phyloP scores from a whole-genome alignment of 129 eudicot species.

The Artemisia tridentata region DNA sequence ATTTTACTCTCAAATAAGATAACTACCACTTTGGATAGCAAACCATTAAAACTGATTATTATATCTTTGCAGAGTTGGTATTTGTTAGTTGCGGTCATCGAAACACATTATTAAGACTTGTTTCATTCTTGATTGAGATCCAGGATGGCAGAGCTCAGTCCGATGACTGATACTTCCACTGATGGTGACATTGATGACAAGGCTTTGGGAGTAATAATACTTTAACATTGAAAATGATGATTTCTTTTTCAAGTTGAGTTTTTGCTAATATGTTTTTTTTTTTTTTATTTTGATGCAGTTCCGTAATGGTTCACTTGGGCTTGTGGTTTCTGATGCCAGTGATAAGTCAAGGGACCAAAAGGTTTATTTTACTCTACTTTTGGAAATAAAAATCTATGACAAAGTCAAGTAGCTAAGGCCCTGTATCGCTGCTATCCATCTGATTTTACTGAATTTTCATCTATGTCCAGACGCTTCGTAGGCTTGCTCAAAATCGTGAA shows the following conservation, averaged over 20 bases:
- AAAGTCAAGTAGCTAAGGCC: background rate
- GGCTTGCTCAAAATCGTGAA: conserved; percentile 96
- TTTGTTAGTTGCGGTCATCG: background rate
- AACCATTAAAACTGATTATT: too few relatives aligned
- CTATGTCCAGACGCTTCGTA: conserved; percentile 70
- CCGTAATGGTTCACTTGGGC: conserved; percentile 40
- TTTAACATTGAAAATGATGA: background rate
- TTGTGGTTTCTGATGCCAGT: conserved; percentile 75
- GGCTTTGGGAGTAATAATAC: conserved; percentile 28
- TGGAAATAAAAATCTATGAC: background rate
- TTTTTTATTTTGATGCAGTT: conserved; percentile 40
- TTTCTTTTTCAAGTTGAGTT: background rate
- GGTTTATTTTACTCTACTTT: conserved; percentile 35
- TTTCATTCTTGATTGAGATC: conserved; percentile 18
- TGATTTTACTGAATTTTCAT: conserved; percentile 8
- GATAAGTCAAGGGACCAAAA: conserved; percentile 85
- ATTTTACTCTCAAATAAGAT: too few relatives aligned
- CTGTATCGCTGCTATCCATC: background rate
- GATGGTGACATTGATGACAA: conserved; percentile 59
- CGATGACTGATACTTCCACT: conserved; percentile 62
- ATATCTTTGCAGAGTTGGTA: background rate
- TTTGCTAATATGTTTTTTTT: conserved; percentile 15
- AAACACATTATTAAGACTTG: too few relatives aligned
- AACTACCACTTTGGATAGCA: too few relatives aligned
- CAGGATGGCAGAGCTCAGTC: conserved; percentile 61